Evolutionary conservation across 352 stramenopile genomes (phyloP).

Genomic region (Globisporangium perplexum): DNA sequence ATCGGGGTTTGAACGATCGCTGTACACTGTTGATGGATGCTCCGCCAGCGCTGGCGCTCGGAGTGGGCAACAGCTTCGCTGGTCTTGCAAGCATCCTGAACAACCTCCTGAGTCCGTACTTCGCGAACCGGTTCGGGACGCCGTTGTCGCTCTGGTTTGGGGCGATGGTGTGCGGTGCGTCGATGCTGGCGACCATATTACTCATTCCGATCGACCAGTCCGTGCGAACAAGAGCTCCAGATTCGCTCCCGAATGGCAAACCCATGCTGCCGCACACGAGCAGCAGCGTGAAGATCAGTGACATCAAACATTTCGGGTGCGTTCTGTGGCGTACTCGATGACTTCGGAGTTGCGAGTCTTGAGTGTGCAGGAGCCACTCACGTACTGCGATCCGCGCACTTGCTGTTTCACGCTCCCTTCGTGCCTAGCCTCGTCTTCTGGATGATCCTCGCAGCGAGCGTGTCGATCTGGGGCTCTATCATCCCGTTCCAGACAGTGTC

Average conservation of each 20-base stretch:
- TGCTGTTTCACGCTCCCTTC: neutral
- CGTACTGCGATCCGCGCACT: neutral
- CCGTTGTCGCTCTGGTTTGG: slow-evolving; percentile 65
- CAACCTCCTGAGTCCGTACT: slow-evolving; percentile 56
- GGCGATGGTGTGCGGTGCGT: slow-evolving; percentile 35
- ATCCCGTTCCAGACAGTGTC: slow-evolving; percentile 86
- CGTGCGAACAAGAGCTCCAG: slow-evolving; percentile 8
- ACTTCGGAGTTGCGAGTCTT: neutral
- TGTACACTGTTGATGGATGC: neutral
- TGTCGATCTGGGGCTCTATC: slow-evolving; percentile 77
- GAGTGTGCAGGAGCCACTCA: neutral
- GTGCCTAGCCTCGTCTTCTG: slow-evolving; percentile 43
- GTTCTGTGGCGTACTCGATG: neutral
- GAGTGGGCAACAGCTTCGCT: slow-evolving; percentile 63
- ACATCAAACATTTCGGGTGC: slow-evolving; percentile 42
- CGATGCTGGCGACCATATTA: slow-evolving; percentile 36
- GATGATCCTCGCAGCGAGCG: slow-evolving; percentile 58
- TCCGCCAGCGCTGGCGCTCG: slow-evolving; percentile 65
- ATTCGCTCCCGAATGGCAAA: slow-evolving; percentile 34
- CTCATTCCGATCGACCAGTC: slow-evolving; percentile 49
- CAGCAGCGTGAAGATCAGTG: slow-evolving; percentile 21
- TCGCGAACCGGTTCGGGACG: slow-evolving; percentile 51
- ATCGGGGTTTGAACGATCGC: neutral
- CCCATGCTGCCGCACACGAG: slow-evolving; percentile 4
- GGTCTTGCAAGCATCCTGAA: slow-evolving; percentile 78